Evolutionary conservation across 106 monocot genomes (phyloP), one percentile per base, ranked within the genome.

Genomic region (Dendrobium officinale): DNA sequence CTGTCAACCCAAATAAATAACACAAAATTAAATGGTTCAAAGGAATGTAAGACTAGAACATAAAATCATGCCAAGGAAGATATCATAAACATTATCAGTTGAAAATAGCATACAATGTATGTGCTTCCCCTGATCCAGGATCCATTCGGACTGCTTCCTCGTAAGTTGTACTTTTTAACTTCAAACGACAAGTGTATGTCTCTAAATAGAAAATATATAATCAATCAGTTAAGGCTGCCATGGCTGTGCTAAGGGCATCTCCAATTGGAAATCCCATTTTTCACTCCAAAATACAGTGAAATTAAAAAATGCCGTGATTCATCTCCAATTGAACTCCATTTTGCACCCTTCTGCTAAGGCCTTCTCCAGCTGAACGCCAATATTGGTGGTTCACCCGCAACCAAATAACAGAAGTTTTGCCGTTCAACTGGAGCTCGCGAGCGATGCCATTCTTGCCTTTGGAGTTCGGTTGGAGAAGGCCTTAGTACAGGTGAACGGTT

Each of bases 111-210:
- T 87, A 95, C 95, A 95, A 90, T 43, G 92, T 80, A 85, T 89
- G 92, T 64, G 90, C 83, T 83, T 95, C 95, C 80, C 92, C 81
- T 77, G 88, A 87, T 82, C 95, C 92, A 75, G 95, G 86, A 47
- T 95, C 90, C 92, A 95, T 84, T 24, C 77, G 73, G 58, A 90
- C 84, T 10, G 42, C 82, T 77, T 82, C 85, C 68, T 87, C 86
- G 43, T 92, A 87, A 80, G 78, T 41, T 58, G 80, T 81, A 83
- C 95, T 95, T 90, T 89, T 95, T 64, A 95, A 70, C 82, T 82
- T 90, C 73, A 95, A 78, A 22, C 86, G 75, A 75, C 95, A 95
- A 77, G 90, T 85, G 77, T 92, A 92, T 74, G 88, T 82, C 77
- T 90, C 92, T 88, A 81, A 13, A 37, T 27, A 73, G 5, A 75